Evolutionary conservation across 257 asterid genomes (phyloP).

Genomic region (Solanum chiquidenum): DNA sequence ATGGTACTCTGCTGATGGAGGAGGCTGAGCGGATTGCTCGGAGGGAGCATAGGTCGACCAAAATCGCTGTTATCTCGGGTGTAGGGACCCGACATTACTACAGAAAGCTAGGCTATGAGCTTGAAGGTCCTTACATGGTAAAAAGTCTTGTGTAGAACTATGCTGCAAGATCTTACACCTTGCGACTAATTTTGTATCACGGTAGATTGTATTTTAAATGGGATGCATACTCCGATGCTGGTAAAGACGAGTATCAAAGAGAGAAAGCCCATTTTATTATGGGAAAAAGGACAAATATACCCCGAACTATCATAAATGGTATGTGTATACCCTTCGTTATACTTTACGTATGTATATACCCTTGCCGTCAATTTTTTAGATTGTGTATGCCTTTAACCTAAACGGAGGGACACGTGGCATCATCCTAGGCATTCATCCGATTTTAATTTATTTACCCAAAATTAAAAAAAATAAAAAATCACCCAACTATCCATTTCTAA

Average conservation of each 20-base stretch:
- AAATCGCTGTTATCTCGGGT: constrained; percentile 88
- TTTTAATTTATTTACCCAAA: too few species aligned
- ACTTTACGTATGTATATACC: too few species aligned
- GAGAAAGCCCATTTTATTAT: not conserved
- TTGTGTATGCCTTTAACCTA: too few species aligned
- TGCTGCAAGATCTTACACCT: not conserved
- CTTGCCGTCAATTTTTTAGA: too few species aligned
- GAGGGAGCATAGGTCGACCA: constrained; percentile 77
- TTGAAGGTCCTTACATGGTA: constrained; percentile 99
- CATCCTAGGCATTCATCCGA: too few species aligned
- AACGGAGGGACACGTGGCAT: too few species aligned
- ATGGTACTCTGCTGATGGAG: constrained; percentile 89
- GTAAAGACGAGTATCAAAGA: not conserved
- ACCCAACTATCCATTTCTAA: too few species aligned
- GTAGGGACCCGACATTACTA: constrained; percentile 97
- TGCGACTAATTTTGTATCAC: not conserved
- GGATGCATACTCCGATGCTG: not conserved
- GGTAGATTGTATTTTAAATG: not conserved
- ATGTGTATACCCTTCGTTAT: too few species aligned
- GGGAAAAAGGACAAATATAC: too few species aligned
- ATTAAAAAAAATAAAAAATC: too few species aligned
- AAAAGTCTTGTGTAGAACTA: constrained; percentile 37
- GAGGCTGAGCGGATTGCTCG: constrained; percentile 81
- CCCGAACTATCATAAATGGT: too few species aligned
- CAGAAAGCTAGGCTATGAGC: constrained; percentile 90